Percentiles rank a stretch among this genome's conserved stretches.
Evolutionary conservation across 2,329 filamentous ascomycete genomes (phyloP).

Genomic region (Zymoseptoria tritici): DNA sequence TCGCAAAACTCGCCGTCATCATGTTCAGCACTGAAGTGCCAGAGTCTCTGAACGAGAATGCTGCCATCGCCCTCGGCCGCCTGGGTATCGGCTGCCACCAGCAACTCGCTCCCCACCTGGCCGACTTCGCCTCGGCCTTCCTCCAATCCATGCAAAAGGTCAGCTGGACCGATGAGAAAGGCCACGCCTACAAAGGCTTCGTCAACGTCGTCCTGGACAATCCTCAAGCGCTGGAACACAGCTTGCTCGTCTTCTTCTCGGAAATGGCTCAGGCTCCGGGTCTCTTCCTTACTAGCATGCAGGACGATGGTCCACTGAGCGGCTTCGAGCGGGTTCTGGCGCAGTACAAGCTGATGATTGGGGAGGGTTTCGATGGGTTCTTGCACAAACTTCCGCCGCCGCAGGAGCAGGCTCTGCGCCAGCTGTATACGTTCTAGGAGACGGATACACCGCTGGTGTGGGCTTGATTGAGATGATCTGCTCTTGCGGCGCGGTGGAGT

Average conservation of each 20-base stretch:
- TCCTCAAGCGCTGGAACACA: slow-evolving; percentile 84
- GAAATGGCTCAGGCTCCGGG: slow-evolving; percentile 66
- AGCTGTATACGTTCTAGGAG: slow-evolving; percentile 35
- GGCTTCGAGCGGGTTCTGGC: slow-evolving; percentile 60
- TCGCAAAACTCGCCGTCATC: slow-evolving; percentile 71
- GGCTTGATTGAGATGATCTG: not conserved
- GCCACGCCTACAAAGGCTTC: slow-evolving; percentile 86
- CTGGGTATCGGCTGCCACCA: slow-evolving; percentile 74
- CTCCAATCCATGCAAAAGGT: slow-evolving; percentile 74
- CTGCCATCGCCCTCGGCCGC: slow-evolving; percentile 83
- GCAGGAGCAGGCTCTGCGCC: slow-evolving; percentile 38
- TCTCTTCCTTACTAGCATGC: slow-evolving; percentile 53
- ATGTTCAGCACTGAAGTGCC: slow-evolving; percentile 80
- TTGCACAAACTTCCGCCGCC: slow-evolving; percentile 39
- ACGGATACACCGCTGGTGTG: slow-evolving; percentile 12
- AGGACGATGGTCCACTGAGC: slow-evolving; percentile 53
- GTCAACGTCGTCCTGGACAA: slow-evolving; percentile 76
- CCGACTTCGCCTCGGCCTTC: slow-evolving; percentile 75
- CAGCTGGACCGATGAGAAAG: slow-evolving; percentile 86
- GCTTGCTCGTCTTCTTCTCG: slow-evolving; percentile 71
- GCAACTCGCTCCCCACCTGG: slow-evolving; percentile 68
- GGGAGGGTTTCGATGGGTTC: slow-evolving; percentile 46
- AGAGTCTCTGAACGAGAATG: slow-evolving; percentile 83
- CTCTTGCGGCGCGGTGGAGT: not conserved
- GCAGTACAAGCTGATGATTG: slow-evolving; percentile 48